Percentiles rank a stretch among this genome's conserved stretches.
These are phyloP conservation scores for Sporisorium exsertum DNA, from an alignment of 1,284 basidiomycete species.

Conservation along the genomic window DNA sequence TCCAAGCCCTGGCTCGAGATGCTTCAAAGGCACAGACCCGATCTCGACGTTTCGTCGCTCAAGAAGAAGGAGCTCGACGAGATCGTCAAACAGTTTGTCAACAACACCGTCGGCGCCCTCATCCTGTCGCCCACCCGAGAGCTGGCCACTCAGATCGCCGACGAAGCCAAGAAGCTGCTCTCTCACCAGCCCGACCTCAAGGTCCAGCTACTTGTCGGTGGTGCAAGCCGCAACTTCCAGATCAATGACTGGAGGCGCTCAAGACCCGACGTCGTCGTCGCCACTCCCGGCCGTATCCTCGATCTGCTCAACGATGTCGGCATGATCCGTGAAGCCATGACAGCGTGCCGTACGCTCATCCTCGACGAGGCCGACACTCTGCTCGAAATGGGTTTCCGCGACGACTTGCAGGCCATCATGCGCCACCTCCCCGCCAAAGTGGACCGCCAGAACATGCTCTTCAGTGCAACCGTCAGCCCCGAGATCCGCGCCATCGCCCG, in stretches of 20 bases:
- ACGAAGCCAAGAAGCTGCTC: constrained; percentile 81
- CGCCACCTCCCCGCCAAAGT: constrained; percentile 77
- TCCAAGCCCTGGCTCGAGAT: constrained; percentile 43
- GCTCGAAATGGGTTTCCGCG: constrained; percentile 94
- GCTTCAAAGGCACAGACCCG: constrained; percentile 64
- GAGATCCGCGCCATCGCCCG: constrained; percentile 72
- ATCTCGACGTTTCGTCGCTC: constrained; percentile 51
- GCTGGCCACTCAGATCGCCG: constrained; percentile 91
- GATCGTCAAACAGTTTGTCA: constrained; percentile 48
- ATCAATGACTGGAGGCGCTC: constrained; percentile 77
- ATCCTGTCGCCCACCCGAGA: constrained; percentile 95
- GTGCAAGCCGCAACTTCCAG: constrained; percentile 78
- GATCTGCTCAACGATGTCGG: constrained; percentile 76
- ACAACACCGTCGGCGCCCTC: constrained; percentile 77
- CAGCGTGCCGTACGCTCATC: constrained; percentile 78
- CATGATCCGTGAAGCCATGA: constrained; percentile 56
- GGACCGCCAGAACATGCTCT: constrained; percentile 88
- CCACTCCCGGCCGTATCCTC: constrained; percentile 88
- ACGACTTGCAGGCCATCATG: constrained; percentile 84
- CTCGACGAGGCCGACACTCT: constrained; percentile 96
- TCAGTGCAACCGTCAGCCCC: constrained; percentile 82
- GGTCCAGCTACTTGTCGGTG: constrained; percentile 85
- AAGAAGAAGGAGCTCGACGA: constrained; percentile 41
- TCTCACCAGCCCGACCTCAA: constrained; percentile 72
- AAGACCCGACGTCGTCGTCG: constrained; percentile 87